Evolutionary conservation across 306 rosid genomes (phyloP), one percentile per base, ranked within the genome.

Genomic region (Rosa chinensis): DNA sequence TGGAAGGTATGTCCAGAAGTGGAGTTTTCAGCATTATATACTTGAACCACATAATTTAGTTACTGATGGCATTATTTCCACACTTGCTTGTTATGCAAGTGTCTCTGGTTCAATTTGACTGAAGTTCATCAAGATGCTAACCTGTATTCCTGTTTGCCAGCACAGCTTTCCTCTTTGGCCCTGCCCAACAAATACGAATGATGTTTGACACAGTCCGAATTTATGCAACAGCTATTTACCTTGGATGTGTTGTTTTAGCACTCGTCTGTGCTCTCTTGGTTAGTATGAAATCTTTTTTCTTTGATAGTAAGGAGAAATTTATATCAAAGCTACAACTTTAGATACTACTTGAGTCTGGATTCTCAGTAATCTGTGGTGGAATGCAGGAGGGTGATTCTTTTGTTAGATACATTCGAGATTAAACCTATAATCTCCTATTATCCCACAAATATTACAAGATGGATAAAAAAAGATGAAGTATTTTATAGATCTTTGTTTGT

Each of bases 211-310:
- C 92, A 72, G 90, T 80, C 74, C 98, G 99, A 48, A 47, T 85
- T 21, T 87, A 81, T 84, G 98, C 99, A 48, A 90, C 99, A 28
- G 89, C 89, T 75, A 79, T 92, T 74, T 95, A 91, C 88, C 89
- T 95, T 37, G 99, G 96, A 80, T 91, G 94, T 70, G 94, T 95
- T 75, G 94, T 88, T 76, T 52, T 92, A 74, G 97, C 97, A 37
- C 95, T 95, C 80, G 78, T 92, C n/a, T 95, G 90, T 77, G 98
- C 98, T 83, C 93, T 95, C 52, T 86, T n/a, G 94, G 98, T 95
- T 85, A 84, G 92, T 82, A 40, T 73, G 43, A 64, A 7, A 49
- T 53, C 49, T 62, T 66, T 8, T 50, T 69, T 35, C 71, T n/a
- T 12, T 37, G 23, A 21, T 50, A 58, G 61, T n/a, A 59, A 56